Percentiles rank a stretch among this genome's conserved stretches.
Evolutionary conservation across 1,139 yeast species (phyloP).

Genomic region (Suhomyces taliae): DNA sequence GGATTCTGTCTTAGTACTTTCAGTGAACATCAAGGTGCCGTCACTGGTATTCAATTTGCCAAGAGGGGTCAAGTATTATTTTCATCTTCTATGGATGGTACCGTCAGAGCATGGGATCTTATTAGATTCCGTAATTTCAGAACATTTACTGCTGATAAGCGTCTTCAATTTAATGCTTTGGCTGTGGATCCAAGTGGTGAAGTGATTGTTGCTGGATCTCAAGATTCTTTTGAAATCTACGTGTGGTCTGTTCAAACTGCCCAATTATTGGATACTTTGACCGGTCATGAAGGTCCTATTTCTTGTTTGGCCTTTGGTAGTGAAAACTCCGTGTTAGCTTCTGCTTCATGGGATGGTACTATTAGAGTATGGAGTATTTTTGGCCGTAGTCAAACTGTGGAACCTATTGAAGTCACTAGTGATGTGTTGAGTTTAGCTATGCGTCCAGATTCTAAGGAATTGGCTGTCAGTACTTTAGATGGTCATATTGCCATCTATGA

Average conservation of each 20-base stretch:
- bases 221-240: slow-evolving; percentile 85
- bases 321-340: slow-evolving; percentile 77
- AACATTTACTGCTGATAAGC: slow-evolving; percentile 86
- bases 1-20: slow-evolving; percentile 94
- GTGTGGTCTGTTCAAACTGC: slow-evolving; percentile 98
- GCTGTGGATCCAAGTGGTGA: slow-evolving; percentile 99
- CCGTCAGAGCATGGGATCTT: slow-evolving; percentile 96
- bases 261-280: slow-evolving; percentile 78
- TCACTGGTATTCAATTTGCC: slow-evolving; percentile 85
- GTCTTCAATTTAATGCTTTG: slow-evolving; percentile 82
- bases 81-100: slow-evolving; percentile 91
- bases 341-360: slow-evolving; percentile 97
- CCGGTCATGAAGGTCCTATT: slow-evolving; percentile 97
- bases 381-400: slow-evolving; percentile 80
- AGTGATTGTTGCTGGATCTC: slow-evolving; percentile 92
- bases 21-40: slow-evolving; percentile 86
- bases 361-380: slow-evolving; percentile 92
- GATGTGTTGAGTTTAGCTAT: slow-evolving; percentile 85
- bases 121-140: slow-evolving; percentile 91
- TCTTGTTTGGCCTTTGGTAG: slow-evolving; percentile 83
- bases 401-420: slow-evolving; percentile 81
- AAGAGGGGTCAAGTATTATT: slow-evolving; percentile 86
- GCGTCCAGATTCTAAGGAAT: slow-evolving; percentile 89
- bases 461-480: slow-evolving; percentile 85
- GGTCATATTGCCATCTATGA: slow-evolving; percentile 88